Percentiles rank a stretch among this genome's conserved stretches.
Evolutionary conservation across 202 grass and related monocot genomes (phyloP).

Genomic region (Sporobolus alterniflorus): DNA sequence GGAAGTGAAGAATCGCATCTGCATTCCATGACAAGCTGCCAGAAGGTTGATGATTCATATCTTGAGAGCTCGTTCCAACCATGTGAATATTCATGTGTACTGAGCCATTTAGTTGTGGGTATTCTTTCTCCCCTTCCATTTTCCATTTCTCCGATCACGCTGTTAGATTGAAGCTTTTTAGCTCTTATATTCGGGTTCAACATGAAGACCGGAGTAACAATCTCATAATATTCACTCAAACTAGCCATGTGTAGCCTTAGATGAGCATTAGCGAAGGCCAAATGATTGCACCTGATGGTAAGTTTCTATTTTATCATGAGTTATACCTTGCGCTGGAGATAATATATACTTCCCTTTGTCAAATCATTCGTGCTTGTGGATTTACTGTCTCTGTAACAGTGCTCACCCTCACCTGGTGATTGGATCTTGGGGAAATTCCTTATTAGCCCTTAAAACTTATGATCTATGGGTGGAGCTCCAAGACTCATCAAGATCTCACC

Average conservation of each 20-base stretch:
- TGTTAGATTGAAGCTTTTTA: background rate
- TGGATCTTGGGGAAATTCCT: background rate
- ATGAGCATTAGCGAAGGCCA: background rate
- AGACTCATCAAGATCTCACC: background rate
- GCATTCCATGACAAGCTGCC: conserved; percentile 18
- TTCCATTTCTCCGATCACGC: background rate
- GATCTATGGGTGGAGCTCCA: background rate
- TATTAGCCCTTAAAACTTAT: background rate
- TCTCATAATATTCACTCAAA: background rate
- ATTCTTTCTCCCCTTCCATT: background rate
- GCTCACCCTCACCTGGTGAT: background rate
- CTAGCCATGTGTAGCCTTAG: background rate
- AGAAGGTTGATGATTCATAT: background rate
- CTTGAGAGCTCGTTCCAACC: conserved; percentile 16
- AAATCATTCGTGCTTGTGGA: background rate
- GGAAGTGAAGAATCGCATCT: conserved; percentile 24
- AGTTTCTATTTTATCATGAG: background rate
- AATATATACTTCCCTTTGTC: background rate
- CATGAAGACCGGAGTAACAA: conserved; percentile 7
- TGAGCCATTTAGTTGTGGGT: conserved; percentile 8
- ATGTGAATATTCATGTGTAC: conserved; percentile 45
- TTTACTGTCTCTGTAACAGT: background rate
- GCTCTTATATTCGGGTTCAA: conserved; percentile 1
- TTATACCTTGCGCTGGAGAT: background rate
- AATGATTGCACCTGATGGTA: background rate